These are phyloP conservation scores for Asterophora parasitica DNA, from an alignment of 768 basidiomycete genomes.

Conservation along the genomic window DNA sequence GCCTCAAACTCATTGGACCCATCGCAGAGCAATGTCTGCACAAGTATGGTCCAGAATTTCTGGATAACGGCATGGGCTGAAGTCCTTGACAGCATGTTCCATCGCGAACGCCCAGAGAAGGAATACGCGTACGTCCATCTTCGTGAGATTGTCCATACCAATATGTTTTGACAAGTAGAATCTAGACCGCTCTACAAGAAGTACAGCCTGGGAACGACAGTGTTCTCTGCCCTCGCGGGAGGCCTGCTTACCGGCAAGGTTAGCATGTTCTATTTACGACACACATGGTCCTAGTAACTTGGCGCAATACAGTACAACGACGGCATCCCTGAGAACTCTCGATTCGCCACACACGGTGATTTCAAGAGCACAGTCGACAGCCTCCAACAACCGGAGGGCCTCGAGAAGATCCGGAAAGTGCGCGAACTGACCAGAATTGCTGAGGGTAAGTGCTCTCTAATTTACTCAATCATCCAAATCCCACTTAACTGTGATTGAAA, in stretches of 20 bases:
- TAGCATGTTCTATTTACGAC: not conserved
- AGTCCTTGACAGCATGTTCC: conserved; percentile 51
- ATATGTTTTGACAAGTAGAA: too few relatives aligned
- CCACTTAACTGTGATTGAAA: not conserved
- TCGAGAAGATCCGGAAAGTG: conserved; percentile 65
- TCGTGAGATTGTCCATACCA: not conserved
- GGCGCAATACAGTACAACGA: conserved; percentile 78
- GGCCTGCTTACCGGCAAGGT: conserved; percentile 79
- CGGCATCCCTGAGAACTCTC: conserved; percentile 65
- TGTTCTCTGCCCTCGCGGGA: conserved; percentile 64
- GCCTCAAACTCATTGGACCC: conserved; percentile 61
- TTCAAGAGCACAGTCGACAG: conserved; percentile 50
- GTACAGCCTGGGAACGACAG: conserved; percentile 61
- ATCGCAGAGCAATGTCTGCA: conserved; percentile 74
- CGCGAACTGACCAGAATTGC: conserved; percentile 60
- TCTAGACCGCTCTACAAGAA: conserved; percentile 56
- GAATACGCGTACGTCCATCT: conserved; percentile 55
- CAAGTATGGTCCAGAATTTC: conserved; percentile 34
- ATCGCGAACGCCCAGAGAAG: conserved; percentile 71
- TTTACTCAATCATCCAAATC: not conserved
- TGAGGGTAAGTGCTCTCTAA: conserved; percentile 27
- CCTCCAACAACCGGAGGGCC: conserved; percentile 52
- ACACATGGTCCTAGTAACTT: too few relatives aligned
- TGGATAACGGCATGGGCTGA: not conserved
- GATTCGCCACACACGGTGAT: conserved; percentile 49